Evolutionary conservation across 2,329 filamentous ascomycete species (phyloP), one percentile per base, ranked within the genome.

Genomic region (Calonectria pauciramosa): DNA sequence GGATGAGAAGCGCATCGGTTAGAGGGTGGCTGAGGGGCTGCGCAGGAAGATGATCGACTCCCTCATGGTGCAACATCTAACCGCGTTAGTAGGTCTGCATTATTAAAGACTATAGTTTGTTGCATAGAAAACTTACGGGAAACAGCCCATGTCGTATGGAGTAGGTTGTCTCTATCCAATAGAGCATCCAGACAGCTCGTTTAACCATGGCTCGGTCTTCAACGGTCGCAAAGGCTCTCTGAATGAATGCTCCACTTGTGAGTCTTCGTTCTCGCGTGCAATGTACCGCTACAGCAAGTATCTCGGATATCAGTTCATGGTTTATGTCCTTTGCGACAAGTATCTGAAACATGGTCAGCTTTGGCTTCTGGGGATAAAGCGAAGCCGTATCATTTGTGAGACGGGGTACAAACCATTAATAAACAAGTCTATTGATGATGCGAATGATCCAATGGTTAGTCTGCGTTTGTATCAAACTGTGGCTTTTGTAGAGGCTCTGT

Each of bases 111-210:
- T 2, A 23, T 13, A 13, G n/a, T 47, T 47, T 3, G 9, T 13
- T 47, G n/a, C n/a, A 11, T 4, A 47, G 6, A 23, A 10, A 20
- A 28, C 56, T 11, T 20, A 63, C 56, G 2, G 56, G 56, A 41
- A 63, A 63, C 26, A 63, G 16, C 7, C 56, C 56, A 41, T 36
- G 13, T 1, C 26, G 13, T 41, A 63, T 63, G 5, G 56, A 63
- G 9, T 28, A 30, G 13, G 16, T 63, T 2, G 56, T 63, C 13
- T 63, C 56, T 4, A 63, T 26, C 13, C 13, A 41, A n/a, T 63
- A 63, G 16, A 63, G 56, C 56, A 63, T 63, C 56, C 56, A 63
- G 26, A 63, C 56, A 4, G 56, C 56, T 10, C 56, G 34, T 10
- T 30, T 63, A 6, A 41, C 20, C 56, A 41, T 41, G 23, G 20